Evolutionary conservation across 2,329 filamentous ascomycete species (phyloP).

Genomic region (Pseudopyricularia cyperi): DNA sequence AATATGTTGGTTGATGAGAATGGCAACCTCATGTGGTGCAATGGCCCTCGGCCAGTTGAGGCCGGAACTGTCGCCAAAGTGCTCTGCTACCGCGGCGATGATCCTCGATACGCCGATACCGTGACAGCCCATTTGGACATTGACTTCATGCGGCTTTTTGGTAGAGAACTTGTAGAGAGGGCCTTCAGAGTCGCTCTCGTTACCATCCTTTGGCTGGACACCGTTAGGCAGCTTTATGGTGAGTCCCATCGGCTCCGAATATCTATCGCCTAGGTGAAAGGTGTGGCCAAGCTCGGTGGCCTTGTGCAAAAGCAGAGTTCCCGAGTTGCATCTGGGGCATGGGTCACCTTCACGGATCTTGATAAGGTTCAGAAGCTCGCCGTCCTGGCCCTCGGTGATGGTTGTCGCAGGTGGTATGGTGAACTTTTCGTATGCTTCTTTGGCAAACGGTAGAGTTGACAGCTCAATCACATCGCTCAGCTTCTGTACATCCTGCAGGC

Average conservation of each 20-base stretch:
- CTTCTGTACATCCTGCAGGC: not conserved
- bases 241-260: constrained; percentile 63
- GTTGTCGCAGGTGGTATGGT: not conserved
- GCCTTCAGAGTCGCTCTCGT: constrained; percentile 3
- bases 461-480: not conserved
- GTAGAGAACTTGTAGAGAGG: not conserved
- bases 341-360: constrained; percentile 52
- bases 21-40: constrained; percentile 66
- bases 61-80: constrained; percentile 56
- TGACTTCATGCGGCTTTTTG: constrained; percentile 3
- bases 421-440: not conserved
- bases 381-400: constrained; percentile 4
- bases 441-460: not conserved
- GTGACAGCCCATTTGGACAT: constrained; percentile 83
- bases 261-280: constrained; percentile 83
- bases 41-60: constrained; percentile 82
- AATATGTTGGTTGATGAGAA: constrained; percentile 38
- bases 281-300: constrained; percentile 91
- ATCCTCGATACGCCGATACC: constrained; percentile 89
- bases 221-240: constrained; percentile 34
- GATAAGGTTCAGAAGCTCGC: constrained; percentile 45
- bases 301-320: constrained; percentile 50
- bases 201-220: not conserved
- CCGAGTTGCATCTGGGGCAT: constrained; percentile 58
- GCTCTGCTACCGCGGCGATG: constrained; percentile 72